Base-by-base conservation (phyloP, 805 yeast species). In the Saccharomycopsis selenospora region DNA sequence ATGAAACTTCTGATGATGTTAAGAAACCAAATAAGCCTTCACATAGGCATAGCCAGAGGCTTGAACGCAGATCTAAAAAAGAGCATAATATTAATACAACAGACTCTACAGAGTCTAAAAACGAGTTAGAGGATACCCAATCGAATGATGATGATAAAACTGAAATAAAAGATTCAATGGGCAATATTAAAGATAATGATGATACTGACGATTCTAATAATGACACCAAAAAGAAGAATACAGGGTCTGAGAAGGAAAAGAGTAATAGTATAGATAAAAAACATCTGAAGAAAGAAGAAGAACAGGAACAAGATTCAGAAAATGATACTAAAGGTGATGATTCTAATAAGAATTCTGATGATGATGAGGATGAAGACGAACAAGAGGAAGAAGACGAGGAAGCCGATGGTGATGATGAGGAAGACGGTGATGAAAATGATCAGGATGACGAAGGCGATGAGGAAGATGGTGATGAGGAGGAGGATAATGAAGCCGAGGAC, bases 171-270 rank as follows among this genome's bases (percentile, higher is more conserved):
- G 20, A 6, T 7, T 6, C 6, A n/a, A 7, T 6, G 24, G 42
- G 7, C 7, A 25, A 43, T 29, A 40, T 4, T 28, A 26, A 43
- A n/a, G 22, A 30, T 28, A 18, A 27, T 43, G 40, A 27, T 13
- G n/a, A n/a, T 42, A 18, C 5, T n/a, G 22, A 42, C 7, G 45
- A 25, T 14, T 41, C 36, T 14, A n/a, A 43, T 28, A 40, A 43
- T 5, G 46, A 27, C 5, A 40, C 14, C 14, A 26, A 20, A 25
- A 41, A 17, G 38, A 13, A 10, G 14, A 17, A 24, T 13, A 41
- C 8, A 11, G n/a, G 11, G 30, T 43, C 7, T 2, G 14, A 30
- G 17, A 14, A 10, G 23, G n/a, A 10, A 25, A 43, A 24, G 40
- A 25, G 8, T 40, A 33, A 27, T 27, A 36, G 11, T 5, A 13